These are phyloP conservation scores for Bacterosira constricta DNA, from an alignment of 108 stramenopile species.

Conservation along the genomic window DNA sequence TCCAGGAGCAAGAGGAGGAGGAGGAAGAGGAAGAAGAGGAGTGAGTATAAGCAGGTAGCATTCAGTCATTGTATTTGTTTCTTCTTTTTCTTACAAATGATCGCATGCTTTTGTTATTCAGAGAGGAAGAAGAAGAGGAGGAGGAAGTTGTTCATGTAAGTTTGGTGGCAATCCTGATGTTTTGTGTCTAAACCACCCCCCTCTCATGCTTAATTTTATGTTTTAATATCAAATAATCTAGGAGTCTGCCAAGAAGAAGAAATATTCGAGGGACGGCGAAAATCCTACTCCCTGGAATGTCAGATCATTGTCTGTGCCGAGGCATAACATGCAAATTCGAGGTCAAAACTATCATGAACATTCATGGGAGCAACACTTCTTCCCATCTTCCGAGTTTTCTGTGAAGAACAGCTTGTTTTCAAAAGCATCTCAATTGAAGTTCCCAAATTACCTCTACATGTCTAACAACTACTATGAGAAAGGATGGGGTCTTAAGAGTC, in stretches of 20 bases:
- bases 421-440: conserved; percentile 69
- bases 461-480: conserved; percentile 97
- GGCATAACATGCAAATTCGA: conserved; percentile 38
- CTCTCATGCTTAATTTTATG: conserved; percentile 44
- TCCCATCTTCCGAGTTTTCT: conserved; percentile 91
- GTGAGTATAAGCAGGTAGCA: background rate
- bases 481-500: conserved; percentile 93
- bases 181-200: background rate
- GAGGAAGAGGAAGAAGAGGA: conserved; percentile 66
- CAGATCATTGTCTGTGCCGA: conserved; percentile 73
- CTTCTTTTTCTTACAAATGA: background rate
- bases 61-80: conserved; percentile 9
- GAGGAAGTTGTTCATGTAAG: conserved; percentile 57
- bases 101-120: conserved; percentile 22
- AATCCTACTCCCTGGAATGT: conserved; percentile 92
- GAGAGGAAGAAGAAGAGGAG: conserved; percentile 95
- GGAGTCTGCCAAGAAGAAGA: conserved; percentile 92
- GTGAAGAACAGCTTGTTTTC: conserved; percentile 94
- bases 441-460: conserved; percentile 86
- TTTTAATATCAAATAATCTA: conserved; percentile 66
- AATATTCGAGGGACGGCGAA: conserved; percentile 96
- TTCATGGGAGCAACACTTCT: conserved; percentile 89
- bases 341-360: conserved; percentile 11
- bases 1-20: conserved; percentile 95
- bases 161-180: conserved; percentile 1